phyloP scores from a whole-genome alignment of 371 early-diverging fungal species.

The Mucor plumbeus region DNA sequence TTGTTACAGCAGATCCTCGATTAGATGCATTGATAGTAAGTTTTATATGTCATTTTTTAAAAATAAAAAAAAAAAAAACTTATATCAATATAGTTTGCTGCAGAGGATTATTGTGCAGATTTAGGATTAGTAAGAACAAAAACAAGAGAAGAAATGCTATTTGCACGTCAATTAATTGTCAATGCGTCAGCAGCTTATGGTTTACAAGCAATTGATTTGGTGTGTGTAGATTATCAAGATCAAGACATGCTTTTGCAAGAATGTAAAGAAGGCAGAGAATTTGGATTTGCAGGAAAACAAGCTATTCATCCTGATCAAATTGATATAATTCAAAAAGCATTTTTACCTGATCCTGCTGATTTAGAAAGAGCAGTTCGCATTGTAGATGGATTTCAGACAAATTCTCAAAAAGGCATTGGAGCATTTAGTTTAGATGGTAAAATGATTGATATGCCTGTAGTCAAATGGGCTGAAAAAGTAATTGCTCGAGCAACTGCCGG shows the following conservation, averaged over 20 bases:
- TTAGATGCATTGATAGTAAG: slow-evolving; percentile 79
- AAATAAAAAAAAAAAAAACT: neutral
- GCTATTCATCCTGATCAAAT: slow-evolving; percentile 93
- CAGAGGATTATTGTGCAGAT: slow-evolving; percentile 95
- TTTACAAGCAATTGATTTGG: slow-evolving; percentile 91
- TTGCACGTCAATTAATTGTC: slow-evolving; percentile 78
- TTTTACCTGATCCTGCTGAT: slow-evolving; percentile 78
- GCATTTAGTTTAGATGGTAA: slow-evolving; percentile 92
- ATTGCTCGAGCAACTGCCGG: slow-evolving; percentile 63
- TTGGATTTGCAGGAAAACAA: slow-evolving; percentile 96
- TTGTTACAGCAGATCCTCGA: slow-evolving; percentile 72
- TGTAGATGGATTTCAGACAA: slow-evolving; percentile 69
- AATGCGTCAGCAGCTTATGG: slow-evolving; percentile 85
- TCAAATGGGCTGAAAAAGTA: slow-evolving; percentile 73
- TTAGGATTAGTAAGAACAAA: slow-evolving; percentile 76
- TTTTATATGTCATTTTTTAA: neutral
- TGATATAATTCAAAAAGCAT: slow-evolving; percentile 77
- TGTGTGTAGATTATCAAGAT: slow-evolving; percentile 85
- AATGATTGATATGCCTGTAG: slow-evolving; percentile 78
- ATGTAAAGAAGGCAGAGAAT: slow-evolving; percentile 82
- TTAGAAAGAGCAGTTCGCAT: slow-evolving; percentile 64
- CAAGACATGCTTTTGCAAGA: slow-evolving; percentile 73
- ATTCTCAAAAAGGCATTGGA: slow-evolving; percentile 76
- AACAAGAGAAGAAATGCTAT: slow-evolving; percentile 75
- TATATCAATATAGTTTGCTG: slow-evolving; percentile 73